phyloP scores from a whole-genome alignment of 2,329 filamentous ascomycete genomes.

The Fusarium domesticum region DNA sequence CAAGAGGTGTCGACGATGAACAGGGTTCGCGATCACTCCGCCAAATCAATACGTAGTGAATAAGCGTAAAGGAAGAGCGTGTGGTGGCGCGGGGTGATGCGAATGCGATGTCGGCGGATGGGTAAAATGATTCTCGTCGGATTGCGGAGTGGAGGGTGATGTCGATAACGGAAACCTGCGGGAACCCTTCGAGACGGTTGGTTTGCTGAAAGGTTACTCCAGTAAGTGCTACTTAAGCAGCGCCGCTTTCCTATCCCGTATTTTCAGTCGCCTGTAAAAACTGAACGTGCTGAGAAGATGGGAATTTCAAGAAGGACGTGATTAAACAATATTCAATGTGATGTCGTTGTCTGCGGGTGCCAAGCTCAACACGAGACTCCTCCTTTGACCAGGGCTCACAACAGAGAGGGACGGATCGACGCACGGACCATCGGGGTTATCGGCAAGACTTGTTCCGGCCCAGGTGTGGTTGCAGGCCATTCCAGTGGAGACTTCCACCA shows the following conservation, averaged over 20 bases:
- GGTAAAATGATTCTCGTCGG: conserved; percentile 18
- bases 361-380: not conserved
- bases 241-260: too few species aligned
- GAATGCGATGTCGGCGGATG: conserved; percentile 11
- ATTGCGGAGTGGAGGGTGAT: conserved; percentile 12
- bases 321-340: not conserved
- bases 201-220: not conserved
- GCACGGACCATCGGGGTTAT: conserved; percentile 13
- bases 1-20: not conserved
- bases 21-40: not conserved
- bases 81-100: conserved; percentile 9
- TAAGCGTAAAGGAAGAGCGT: not conserved
- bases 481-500: not conserved
- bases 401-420: not conserved
- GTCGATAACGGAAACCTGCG: conserved; percentile 7
- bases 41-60: conserved; percentile 1
- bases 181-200: not conserved
- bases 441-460: conserved; percentile 27
- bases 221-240: too few species aligned
- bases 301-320: not conserved
- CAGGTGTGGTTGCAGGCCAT: not conserved
- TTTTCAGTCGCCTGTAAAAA: not conserved
- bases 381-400: not conserved
- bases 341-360: not conserved
- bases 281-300: not conserved